Evolutionary conservation across 2,329 filamentous ascomycete genomes (phyloP).

Genomic region (Aspergillus ochraceus): DNA sequence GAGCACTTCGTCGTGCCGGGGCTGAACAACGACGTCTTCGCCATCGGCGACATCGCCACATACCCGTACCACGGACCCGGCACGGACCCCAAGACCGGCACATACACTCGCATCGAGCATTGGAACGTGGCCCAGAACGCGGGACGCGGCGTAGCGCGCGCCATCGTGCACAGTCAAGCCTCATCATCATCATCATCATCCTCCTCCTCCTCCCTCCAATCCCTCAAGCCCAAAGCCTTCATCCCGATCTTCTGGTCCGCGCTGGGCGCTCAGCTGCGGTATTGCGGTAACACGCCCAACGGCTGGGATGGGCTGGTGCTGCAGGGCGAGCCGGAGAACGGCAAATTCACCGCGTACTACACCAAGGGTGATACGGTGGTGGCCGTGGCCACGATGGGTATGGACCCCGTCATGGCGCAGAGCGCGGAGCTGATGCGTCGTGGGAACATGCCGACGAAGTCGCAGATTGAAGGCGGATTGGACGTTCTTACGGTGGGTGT

Average conservation of each 20-base stretch:
- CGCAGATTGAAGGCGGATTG: conserved; percentile 61
- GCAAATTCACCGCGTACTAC: conserved; percentile 88
- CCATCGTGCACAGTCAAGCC: conserved; percentile 65
- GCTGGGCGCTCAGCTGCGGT: conserved; percentile 81
- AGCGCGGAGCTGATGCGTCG: conserved; percentile 80
- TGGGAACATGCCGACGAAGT: conserved; percentile 80
- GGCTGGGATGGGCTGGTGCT: conserved; percentile 87
- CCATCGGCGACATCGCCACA: conserved; percentile 91
- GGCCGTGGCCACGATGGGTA: conserved; percentile 86
- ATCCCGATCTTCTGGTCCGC: conserved; percentile 98
- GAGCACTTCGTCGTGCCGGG: conserved; percentile 75
- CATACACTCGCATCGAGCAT: conserved; percentile 83
- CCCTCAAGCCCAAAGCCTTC: conserved; percentile 66
- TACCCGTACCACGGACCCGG: conserved; percentile 93
- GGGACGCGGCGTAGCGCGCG: conserved; percentile 74
- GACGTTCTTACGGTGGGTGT: conserved; percentile 42
- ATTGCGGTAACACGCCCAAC: conserved; percentile 81
- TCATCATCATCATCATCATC: conserved; percentile 16
- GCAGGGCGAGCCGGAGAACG: conserved; percentile 71
- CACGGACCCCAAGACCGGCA: conserved; percentile 60
- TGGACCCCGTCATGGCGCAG: conserved; percentile 83
- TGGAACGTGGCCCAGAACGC: conserved; percentile 98
- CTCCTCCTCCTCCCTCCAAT: conserved; percentile 27
- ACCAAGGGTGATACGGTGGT: conserved; percentile 82
- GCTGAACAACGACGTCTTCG: conserved; percentile 75